Base-by-base conservation (phyloP, 257 asterid species). In the Parsonsia alboflavescens region DNA sequence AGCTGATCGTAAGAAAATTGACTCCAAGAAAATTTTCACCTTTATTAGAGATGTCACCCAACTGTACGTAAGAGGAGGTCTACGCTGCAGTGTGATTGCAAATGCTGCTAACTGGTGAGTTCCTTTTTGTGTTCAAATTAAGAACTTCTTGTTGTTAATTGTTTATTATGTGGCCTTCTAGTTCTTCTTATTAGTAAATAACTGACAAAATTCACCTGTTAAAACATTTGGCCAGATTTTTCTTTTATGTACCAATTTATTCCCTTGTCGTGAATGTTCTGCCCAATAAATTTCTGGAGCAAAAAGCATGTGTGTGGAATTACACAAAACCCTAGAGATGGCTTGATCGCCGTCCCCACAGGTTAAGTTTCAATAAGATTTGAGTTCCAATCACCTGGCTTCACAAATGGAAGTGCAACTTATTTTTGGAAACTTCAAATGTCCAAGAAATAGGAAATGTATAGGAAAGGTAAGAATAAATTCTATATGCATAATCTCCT, bases 81-180 rank as follows among this genome's bases (percentile, higher is more conserved):
- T 91, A 75, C 84, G 68, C 82, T 94, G 97, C 89, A 89, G 83
- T 68, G 92, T 84, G 56, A 88, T 94, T 76, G 97, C 97, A 64
- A 94, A 94, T 84, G 92, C 96, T 77, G 85, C 97, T 73, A 94
- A 92, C 82, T 89, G 97, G 97, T 92, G 84, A 85, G 49, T 65
- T 64, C 11, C 3, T 33, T 33, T 1, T 39, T 63, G 12, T 63
- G 6, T 36, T 28, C 3, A 28, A 19, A 49, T 46, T 49, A 48
- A 12, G 13, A 13, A 52, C 30, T n/a, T n/a, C n/a, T n/a, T 28
- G 6, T 28, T 21, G 22, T 26, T 72, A 39, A 24, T n/a, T 11
- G 16, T 68, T n/a, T 39, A 49, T 50, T 22, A 9, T 53, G 7
- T 59, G 9, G 24, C 15, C 76, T n/a, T 41, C 42, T 11, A 13